Conservation (phyloP, 257 asterid species). For the Salvia miltiorrhiza region DNA sequence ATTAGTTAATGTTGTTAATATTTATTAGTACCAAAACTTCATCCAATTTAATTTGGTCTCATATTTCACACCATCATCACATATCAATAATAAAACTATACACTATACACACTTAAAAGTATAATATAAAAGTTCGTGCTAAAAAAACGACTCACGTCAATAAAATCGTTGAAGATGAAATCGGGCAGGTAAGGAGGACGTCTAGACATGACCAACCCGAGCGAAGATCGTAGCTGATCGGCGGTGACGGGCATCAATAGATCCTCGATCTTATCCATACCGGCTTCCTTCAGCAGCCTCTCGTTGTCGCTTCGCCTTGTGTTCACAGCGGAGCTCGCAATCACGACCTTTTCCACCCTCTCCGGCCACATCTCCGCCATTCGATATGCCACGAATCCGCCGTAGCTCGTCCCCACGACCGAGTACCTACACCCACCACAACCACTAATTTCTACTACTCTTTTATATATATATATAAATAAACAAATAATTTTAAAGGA, state of each 20-base stretch:
- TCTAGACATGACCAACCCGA: slow-evolving; percentile 28
- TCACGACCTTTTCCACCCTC: slow-evolving; percentile 76
- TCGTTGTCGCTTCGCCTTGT: slow-evolving; percentile 43
- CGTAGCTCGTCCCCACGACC: slow-evolving; percentile 79
- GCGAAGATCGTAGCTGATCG: slow-evolving; percentile 30
- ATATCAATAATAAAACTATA: no score
- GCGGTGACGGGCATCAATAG: slow-evolving; percentile 55
- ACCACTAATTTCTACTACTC: no score
- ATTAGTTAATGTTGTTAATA: not conserved
- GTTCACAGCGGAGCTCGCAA: slow-evolving; percentile 77
- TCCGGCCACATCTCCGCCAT: slow-evolving; percentile 71
- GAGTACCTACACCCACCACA: slow-evolving; percentile 29
- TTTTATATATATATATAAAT: no score
- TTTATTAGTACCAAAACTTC: no score
- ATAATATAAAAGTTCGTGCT: not conserved
- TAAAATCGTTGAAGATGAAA: slow-evolving; percentile 56
- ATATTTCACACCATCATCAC: no score
- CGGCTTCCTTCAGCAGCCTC: slow-evolving; percentile 44
- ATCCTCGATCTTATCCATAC: slow-evolving; percentile 41
- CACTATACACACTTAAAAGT: no score
- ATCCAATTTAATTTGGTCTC: no score
- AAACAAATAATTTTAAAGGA: no score
- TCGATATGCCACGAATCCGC: slow-evolving; percentile 81
- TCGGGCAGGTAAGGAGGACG: slow-evolving; percentile 40
- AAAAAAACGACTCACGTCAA: not conserved